Evolutionary conservation across 2,329 filamentous ascomycete species (phyloP).

Genomic region (Aspergillaceae sp.): DNA sequence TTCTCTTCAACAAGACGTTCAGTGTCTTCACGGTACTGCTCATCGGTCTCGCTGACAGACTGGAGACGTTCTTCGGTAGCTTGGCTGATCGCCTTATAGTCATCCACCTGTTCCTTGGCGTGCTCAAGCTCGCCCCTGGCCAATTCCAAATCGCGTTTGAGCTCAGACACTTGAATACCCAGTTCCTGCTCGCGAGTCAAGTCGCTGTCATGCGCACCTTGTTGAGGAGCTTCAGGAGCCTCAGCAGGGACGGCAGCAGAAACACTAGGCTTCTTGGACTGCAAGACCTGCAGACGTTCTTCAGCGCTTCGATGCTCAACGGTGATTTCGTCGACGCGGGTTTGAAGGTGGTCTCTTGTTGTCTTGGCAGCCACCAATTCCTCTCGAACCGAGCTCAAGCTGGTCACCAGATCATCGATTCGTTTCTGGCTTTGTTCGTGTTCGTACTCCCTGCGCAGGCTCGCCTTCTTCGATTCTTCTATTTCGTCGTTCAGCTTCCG

Average conservation of each 20-base stretch:
- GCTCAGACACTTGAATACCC: conserved; percentile 70
- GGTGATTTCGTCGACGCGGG: conserved; percentile 77
- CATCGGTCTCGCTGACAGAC: conserved; percentile 68
- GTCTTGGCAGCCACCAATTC: conserved; percentile 82
- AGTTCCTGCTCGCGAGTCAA: conserved; percentile 68
- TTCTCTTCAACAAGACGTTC: conserved; percentile 68
- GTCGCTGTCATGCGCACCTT: conserved; percentile 46
- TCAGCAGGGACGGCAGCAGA: conserved; percentile 44
- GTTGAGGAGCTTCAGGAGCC: conserved; percentile 35
- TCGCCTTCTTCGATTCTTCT: conserved; percentile 74
- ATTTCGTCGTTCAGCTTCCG: conserved; percentile 73
- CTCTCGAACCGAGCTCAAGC: conserved; percentile 70
- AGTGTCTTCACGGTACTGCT: conserved; percentile 81
- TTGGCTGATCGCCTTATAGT: conserved; percentile 83
- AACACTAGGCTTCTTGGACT: conserved; percentile 66
- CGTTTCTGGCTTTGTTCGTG: conserved; percentile 79
- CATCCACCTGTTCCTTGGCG: conserved; percentile 70
- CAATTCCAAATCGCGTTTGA: conserved; percentile 79
- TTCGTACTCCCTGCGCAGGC: conserved; percentile 82
- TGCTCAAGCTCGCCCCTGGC: conserved; percentile 71
- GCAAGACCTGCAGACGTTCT: conserved; percentile 72
- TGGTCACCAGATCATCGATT: conserved; percentile 82
- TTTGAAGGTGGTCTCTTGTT: conserved; percentile 78
- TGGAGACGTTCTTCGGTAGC: conserved; percentile 78
- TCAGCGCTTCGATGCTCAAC: conserved; percentile 84